Conservation (phyloP, 345 rosid genomes). For the Salix purpurea region DNA sequence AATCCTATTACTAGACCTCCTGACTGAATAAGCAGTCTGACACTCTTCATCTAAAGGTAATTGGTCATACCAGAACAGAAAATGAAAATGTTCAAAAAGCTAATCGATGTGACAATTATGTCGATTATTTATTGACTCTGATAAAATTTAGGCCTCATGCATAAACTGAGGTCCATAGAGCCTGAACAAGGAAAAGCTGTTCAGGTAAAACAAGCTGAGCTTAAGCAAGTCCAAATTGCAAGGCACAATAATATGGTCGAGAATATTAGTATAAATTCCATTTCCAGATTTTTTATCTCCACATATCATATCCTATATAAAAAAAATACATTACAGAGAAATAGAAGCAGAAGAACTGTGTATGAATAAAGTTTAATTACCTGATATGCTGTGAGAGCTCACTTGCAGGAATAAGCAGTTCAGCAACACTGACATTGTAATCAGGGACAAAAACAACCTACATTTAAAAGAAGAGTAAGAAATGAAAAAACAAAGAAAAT, state of each 20-base stretch:
- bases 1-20: too few species aligned
- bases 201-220: background rate
- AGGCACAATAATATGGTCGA: too few species aligned
- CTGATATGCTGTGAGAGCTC: constrained; percentile 57
- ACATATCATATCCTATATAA: too few species aligned
- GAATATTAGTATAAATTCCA: background rate
- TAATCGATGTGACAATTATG: too few species aligned
- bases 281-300: background rate
- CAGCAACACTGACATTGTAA: constrained; percentile 52
- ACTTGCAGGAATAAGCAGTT: constrained; percentile 48
- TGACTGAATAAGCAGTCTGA: too few species aligned
- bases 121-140: too few species aligned
- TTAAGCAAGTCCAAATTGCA: too few species aligned
- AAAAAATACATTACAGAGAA: too few species aligned
- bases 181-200: too few species aligned
- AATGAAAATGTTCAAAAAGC: too few species aligned
- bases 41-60: too few species aligned
- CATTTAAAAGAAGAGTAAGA: background rate
- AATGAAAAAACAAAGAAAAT: constrained; percentile 1
- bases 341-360: background rate
- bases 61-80: too few species aligned
- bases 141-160: background rate
- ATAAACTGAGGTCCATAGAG: background rate
- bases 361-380: constrained; percentile 24
- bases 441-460: constrained; percentile 52